A percentile compares a stretch with the other conserved stretches of the same genome.
These are phyloP conservation scores for Grifola frondosa DNA, from an alignment of 1,284 basidiomycete species.

Conservation along the genomic window DNA sequence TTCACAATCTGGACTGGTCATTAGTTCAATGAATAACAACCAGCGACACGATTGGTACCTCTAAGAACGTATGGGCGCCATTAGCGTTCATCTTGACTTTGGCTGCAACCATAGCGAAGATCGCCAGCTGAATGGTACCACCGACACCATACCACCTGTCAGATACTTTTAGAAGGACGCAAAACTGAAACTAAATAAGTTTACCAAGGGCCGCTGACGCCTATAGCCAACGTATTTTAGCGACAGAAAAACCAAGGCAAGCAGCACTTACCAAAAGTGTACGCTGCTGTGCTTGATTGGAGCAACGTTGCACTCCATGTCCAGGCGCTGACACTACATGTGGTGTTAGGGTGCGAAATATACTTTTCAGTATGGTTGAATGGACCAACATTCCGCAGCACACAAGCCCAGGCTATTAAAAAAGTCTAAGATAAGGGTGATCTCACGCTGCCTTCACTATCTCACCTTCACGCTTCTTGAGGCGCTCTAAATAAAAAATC, in stretches of 20 bases:
- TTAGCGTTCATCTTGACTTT: conserved; percentile 74
- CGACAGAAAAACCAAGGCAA: conserved; percentile 5
- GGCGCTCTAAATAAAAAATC: conserved; percentile 32
- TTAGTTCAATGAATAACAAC: too few relatives aligned
- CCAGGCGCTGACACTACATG: conserved; percentile 56
- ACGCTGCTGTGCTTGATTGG: conserved; percentile 55
- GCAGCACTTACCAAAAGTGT: conserved; percentile 43
- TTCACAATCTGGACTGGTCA: conserved; percentile 62
- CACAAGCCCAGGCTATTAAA: conserved; percentile 58
- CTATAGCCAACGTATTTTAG: conserved; percentile 18
- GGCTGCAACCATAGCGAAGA: conserved; percentile 73
- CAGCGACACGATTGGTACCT: too few relatives aligned
- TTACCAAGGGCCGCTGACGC: conserved; percentile 50
- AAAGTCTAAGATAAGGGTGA: conserved; percentile 16
- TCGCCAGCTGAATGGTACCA: conserved; percentile 69
- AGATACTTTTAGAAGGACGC: neutral
- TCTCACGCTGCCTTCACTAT: neutral
- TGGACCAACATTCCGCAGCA: conserved; percentile 53
- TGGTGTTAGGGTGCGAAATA: neutral
- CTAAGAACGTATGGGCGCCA: conserved; percentile 52
- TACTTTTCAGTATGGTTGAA: neutral
- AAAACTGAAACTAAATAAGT: neutral
- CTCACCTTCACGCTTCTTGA: conserved; percentile 47
- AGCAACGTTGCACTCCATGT: conserved; percentile 61
- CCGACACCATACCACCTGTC: conserved; percentile 55